A percentile compares a stretch with the other conserved stretches of the same genome.
Conservation (phyloP, 192 early-diverging fungal genomes). For the Phlyctochytrium planicorne region DNA sequence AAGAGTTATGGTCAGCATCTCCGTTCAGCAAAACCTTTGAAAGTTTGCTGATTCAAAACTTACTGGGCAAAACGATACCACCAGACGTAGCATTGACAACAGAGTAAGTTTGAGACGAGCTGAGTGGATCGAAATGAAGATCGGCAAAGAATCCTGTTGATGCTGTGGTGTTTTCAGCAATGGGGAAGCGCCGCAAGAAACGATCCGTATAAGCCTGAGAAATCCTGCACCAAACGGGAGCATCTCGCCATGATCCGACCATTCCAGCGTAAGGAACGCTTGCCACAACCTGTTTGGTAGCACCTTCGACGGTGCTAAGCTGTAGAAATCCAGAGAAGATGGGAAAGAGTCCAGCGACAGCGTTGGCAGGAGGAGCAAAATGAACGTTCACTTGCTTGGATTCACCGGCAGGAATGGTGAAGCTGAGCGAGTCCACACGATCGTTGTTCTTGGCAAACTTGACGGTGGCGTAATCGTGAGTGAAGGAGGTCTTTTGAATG, state of each 20-base stretch:
- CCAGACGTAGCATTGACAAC: background rate
- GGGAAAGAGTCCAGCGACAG: slow-evolving; percentile 17
- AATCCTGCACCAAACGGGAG: background rate
- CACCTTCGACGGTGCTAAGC: background rate
- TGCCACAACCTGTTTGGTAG: background rate
- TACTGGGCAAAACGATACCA: background rate
- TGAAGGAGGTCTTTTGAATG: background rate
- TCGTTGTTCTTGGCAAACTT: background rate
- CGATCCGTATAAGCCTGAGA: background rate
- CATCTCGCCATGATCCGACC: slow-evolving; percentile 1
- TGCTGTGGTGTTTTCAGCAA: background rate
- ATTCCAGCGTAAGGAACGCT: slow-evolving; percentile 28
- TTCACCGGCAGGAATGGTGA: slow-evolving; percentile 30
- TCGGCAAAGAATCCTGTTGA: background rate
- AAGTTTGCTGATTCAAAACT: slow-evolving; percentile 20
- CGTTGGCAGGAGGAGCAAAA: slow-evolving; percentile 24
- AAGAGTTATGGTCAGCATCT: background rate
- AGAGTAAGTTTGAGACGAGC: background rate
- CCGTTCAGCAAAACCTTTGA: too few species aligned
- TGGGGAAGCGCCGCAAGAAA: background rate
- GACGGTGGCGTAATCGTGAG: background rate
- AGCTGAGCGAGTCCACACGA: background rate
- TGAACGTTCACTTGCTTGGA: slow-evolving; percentile 26
- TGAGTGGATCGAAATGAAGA: background rate
- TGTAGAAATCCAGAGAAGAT: slow-evolving; percentile 35